phyloP scores from a whole-genome alignment of 345 rosid species.

The Corchorus olitorius region DNA sequence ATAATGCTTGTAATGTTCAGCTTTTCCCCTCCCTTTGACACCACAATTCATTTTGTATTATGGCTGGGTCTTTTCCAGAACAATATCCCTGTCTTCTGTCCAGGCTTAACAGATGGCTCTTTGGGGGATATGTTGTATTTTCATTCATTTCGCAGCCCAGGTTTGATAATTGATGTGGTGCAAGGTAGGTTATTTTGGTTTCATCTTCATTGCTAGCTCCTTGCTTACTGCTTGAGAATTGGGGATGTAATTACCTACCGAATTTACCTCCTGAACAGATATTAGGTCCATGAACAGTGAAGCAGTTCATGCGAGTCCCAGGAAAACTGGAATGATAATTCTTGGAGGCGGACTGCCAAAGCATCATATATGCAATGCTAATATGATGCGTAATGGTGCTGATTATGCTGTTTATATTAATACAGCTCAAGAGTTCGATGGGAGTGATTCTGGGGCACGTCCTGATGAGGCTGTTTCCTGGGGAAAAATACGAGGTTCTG shows the following conservation, averaged over 20 bases:
- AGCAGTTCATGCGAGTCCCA: conserved; percentile 22
- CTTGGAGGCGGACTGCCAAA: conserved; percentile 95
- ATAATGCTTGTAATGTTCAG: background rate
- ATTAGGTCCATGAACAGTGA: conserved; percentile 23
- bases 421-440: conserved; percentile 95
- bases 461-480: conserved; percentile 97
- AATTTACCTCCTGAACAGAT: conserved; percentile 34
- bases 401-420: conserved; percentile 62
- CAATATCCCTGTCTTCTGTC: conserved; percentile 89
- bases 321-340: conserved; percentile 65
- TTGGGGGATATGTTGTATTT: conserved; percentile 94
- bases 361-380: conserved; percentile 98
- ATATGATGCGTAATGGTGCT: conserved; percentile 48
- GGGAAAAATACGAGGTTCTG: conserved; percentile 88
- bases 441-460: conserved; percentile 94
- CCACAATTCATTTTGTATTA: background rate
- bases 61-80: conserved; percentile 53
- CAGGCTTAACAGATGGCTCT: conserved; percentile 94
- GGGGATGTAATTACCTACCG: background rate
- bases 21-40: background rate
- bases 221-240: conserved; percentile 38
- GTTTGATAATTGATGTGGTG: conserved; percentile 22
- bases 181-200: conserved; percentile 15
- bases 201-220: conserved; percentile 21
- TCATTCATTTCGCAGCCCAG: conserved; percentile 49